phyloP scores from a whole-genome alignment of 2,329 filamentous ascomycete genomes.

The Fusarium redolens region DNA sequence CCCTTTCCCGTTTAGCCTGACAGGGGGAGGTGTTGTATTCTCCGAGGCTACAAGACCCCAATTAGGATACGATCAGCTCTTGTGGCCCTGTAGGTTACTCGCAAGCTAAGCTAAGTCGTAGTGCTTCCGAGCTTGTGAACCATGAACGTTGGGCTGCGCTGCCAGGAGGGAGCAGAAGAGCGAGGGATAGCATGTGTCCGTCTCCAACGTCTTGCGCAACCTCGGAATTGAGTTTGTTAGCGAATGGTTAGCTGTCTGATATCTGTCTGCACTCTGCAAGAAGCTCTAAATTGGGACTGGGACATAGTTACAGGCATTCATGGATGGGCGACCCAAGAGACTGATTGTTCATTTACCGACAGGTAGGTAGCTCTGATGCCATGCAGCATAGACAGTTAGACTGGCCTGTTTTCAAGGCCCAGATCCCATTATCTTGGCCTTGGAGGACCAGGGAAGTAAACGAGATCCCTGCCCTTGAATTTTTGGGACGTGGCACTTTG shows the following conservation, averaged over 20 bases:
- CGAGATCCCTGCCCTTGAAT: constrained; percentile 13
- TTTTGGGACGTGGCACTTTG: constrained; percentile 13
- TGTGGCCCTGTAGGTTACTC: constrained; percentile 8
- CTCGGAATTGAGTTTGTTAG: constrained; percentile 1
- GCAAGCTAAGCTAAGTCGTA: constrained; percentile 13
- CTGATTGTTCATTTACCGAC: constrained; percentile 38
- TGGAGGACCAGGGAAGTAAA: constrained; percentile 13
- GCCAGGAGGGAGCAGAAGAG: background rate
- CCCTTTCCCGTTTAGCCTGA: constrained; percentile 33
- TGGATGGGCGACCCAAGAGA: constrained; percentile 2
- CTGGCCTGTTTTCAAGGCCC: constrained; percentile 16
- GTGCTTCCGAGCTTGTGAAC: constrained; percentile 17
- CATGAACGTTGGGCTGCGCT: background rate
- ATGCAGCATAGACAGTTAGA: constrained; percentile 25
- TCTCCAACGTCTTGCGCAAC: background rate
- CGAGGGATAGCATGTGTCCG: background rate
- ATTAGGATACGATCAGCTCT: constrained; percentile 39
- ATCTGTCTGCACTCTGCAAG: background rate
- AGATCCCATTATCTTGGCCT: constrained; percentile 18
- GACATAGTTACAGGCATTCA: background rate
- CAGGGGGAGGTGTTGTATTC: constrained; percentile 39
- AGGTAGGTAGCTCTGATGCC: constrained; percentile 36
- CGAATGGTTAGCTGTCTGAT: background rate
- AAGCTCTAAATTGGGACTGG: constrained; percentile 1
- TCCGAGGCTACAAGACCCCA: constrained; percentile 20